Evolutionary conservation across 1,139 yeast genomes (phyloP).

Genomic region (Hyphopichia burtonii): DNA sequence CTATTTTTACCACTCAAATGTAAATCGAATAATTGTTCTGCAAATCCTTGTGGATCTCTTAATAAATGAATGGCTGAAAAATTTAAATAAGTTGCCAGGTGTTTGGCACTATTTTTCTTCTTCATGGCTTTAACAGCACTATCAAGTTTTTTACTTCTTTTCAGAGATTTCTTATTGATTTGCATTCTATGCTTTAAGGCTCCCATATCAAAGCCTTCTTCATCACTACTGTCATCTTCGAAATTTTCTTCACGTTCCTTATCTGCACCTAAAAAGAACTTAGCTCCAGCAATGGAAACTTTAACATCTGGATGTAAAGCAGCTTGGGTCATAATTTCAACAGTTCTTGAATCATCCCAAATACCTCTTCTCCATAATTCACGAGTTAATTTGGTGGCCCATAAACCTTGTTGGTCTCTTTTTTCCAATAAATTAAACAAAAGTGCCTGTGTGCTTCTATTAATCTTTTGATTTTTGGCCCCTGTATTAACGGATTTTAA

Average conservation of each 20-base stretch:
- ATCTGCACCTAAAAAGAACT: conserved; percentile 92
- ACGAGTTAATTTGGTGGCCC: conserved; percentile 95
- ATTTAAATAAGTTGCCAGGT: conserved; percentile 74
- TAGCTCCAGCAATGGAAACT: conserved; percentile 86
- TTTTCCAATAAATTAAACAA: conserved; percentile 81
- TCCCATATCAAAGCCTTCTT: conserved; percentile 66
- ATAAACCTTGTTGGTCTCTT: conserved; percentile 77
- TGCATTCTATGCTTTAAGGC: conserved; percentile 77
- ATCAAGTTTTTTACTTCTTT: conserved; percentile 76
- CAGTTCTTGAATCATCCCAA: conserved; percentile 97
- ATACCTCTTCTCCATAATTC: conserved; percentile 97
- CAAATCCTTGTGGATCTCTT: conserved; percentile 97
- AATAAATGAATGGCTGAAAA: conserved; percentile 91
- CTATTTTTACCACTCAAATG: conserved; percentile 71
- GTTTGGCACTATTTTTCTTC: conserved; percentile 52
- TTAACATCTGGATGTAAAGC: conserved; percentile 84
- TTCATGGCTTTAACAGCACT: conserved; percentile 67
- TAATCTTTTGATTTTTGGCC: conserved; percentile 80
- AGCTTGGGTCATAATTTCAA: conserved; percentile 95
- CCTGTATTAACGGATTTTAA: conserved; percentile 83
- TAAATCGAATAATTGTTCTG: conserved; percentile 72
- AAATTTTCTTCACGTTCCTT: conserved; percentile 86
- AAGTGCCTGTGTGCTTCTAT: conserved; percentile 86
- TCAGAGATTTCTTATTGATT: conserved; percentile 79
- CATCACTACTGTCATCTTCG: conserved; percentile 70